Evolutionary conservation across 2,329 filamentous ascomycete species (phyloP), one percentile per base, ranked within the genome.

Genomic region (Cladosporium sp.): DNA sequence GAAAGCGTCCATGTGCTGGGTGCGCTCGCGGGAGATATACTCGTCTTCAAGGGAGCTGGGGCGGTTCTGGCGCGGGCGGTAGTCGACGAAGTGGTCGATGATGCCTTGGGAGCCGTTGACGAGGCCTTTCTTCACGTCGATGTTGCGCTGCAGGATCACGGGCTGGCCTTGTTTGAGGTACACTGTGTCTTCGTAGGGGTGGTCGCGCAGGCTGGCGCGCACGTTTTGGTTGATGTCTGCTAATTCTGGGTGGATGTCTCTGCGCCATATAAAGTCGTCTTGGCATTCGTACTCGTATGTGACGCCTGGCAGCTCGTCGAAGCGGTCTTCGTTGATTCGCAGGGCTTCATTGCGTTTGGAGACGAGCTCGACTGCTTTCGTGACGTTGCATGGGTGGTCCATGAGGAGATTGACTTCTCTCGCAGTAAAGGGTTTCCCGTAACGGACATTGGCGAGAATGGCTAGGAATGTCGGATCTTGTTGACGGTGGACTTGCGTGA

Each of bases 131-230:
- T 63, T n/a, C 8, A 83, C 70, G 66, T 80, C 78, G 8, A 86
- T 72, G 66, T 86, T 86, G 18, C 77, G 76, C 2, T 85, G 79
- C 1, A 87, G 77, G 11, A 86, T 80, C 5, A 86, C 83, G 1
- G 81, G 78, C 80, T 83, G 84, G 23, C 80, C 81, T 43, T 77
- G 69, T 65, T 85, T 86, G n/a, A 86, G 75, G 61, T 81, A 70
- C 16, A 84, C 71, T 2, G 73, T 68, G 0, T 76, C 69, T n/a
- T 82, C 80, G 65, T 81, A 84, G 0, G 81, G 79, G 67, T 86
- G 83, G 8, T 69, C 64, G 23, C n/a, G 14, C n/a, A 67, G 32
- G 51, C 26, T 26, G 1, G 23, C 32, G 21, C 11, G 8, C 2
- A 36, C 23, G 7, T 25, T 32, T 23, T 57, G 14, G 32, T 48